phyloP scores from a whole-genome alignment of 1,284 basidiomycete genomes.

The Sanguinoderma infundibulare region DNA sequence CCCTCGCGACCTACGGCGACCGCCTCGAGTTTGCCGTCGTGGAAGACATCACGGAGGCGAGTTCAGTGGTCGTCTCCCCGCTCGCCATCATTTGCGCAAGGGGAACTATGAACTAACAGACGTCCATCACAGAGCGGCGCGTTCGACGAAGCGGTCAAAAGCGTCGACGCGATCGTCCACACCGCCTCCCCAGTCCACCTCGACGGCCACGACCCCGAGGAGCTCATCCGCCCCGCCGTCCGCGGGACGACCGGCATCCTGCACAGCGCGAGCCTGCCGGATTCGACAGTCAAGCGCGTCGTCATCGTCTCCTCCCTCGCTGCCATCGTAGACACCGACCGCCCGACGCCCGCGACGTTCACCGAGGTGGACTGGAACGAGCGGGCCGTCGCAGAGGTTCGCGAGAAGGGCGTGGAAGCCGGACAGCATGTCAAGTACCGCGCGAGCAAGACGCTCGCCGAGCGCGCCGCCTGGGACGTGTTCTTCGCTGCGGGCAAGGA shows the following conservation, averaged over 20 bases:
- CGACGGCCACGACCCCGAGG: constrained; percentile 37
- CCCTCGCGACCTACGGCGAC: constrained; percentile 48
- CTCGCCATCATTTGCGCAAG: neutral
- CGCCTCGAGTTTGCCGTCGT: constrained; percentile 55
- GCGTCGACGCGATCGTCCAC: constrained; percentile 41
- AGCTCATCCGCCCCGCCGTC: constrained; percentile 18
- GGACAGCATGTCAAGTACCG: constrained; percentile 49
- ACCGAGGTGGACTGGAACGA: constrained; percentile 69
- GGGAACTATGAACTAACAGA: neutral
- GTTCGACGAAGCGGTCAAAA: constrained; percentile 16
- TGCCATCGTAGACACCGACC: constrained; percentile 41
- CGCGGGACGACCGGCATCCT: constrained; percentile 7
- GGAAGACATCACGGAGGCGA: constrained; percentile 55
- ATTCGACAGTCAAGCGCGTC: constrained; percentile 42
- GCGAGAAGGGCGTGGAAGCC: constrained; percentile 54
- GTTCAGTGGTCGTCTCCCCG: constrained; percentile 5
- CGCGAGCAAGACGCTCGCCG: constrained; percentile 71
- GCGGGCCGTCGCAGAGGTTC: constrained; percentile 49
- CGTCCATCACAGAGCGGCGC: constrained; percentile 17
- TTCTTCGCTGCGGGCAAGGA: constrained; percentile 51
- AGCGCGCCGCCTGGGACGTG: constrained; percentile 56
- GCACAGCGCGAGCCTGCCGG: constrained; percentile 19
- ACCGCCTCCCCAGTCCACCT: constrained; percentile 48
- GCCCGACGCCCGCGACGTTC: constrained; percentile 27
- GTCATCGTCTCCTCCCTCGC: constrained; percentile 66